Conservation (phyloP, 331 rosid species). For the Phaseolus coccineus region DNA sequence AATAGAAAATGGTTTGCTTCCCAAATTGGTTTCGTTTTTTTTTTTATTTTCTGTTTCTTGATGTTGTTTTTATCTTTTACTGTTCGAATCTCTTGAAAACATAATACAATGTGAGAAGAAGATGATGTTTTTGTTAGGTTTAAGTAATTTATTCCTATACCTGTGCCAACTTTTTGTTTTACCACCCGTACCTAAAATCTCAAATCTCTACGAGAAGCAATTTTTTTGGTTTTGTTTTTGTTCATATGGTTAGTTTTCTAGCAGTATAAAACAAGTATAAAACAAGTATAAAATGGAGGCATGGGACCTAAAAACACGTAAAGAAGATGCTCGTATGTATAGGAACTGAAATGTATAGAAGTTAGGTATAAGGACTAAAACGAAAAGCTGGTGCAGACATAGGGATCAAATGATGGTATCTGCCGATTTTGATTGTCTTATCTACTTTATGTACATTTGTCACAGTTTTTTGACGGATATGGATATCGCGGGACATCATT, state of each 20-base stretch:
- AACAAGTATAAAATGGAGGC: not conserved
- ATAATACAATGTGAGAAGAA: not conserved
- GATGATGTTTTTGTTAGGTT: not conserved
- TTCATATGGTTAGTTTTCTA: not conserved
- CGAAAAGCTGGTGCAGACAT: not conserved
- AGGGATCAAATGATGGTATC: not conserved
- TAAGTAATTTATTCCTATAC: not conserved
- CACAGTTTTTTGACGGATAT: slow-evolving; percentile 89
- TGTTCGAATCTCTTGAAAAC: not conserved
- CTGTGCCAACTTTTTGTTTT: not conserved
- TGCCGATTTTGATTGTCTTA: slow-evolving; percentile 14
- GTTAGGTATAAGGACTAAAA: not conserved
- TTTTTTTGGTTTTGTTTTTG: not conserved
- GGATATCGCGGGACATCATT: slow-evolving; percentile 92
- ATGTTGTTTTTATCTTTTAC: not conserved
- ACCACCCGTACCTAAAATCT: not conserved
- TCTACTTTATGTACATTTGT: slow-evolving; percentile 40
- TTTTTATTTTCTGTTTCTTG: not conserved
- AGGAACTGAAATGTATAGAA: not conserved
- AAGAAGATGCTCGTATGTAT: not conserved
- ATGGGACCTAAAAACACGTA: not conserved
- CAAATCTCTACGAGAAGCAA: not conserved
- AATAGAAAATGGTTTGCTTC: slow-evolving; percentile 53
- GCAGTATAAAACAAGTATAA: not conserved
- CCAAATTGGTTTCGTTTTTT: not conserved